Base-by-base conservation (phyloP, 768 basidiomycete genomes). In the Lactifluus pinguis region DNA sequence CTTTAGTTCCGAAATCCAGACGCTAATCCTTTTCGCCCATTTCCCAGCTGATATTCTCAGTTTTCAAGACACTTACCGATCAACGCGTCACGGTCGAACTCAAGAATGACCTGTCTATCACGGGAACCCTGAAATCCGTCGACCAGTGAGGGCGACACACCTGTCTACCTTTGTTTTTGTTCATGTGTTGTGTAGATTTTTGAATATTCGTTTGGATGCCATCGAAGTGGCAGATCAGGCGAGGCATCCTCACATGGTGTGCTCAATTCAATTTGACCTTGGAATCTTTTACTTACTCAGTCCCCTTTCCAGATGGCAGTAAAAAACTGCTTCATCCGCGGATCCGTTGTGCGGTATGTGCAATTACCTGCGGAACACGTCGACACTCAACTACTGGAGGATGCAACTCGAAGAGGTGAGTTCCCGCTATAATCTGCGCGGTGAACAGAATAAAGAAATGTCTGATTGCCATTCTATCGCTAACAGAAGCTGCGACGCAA, bases 11-110 rank as follows among this genome's bases (percentile, higher is more conserved):
- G 7, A 5, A 41, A 2, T 34, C 4, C 8, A 44, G 2, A 19
- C 30, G 7, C 13, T 14, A 25, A 11, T 8, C 6, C 14, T 19
- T 21, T 48, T 32, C 53, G 14, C 41, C 53, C 0, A 4, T 3
- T 11, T 7, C 8, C 34, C 41, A 90, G 93, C 86, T 95, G 68
- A 95, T 92, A 66, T 93, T 92, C 77, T 98, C 95, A 49, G 95
- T 98, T 30, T 98, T 99, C 86, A 98, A 98, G 76, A 98, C 97
- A 9, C 84, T 99, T 36, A 98, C 95, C 10, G 94, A 98, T 75
- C 95, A 98, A 71, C 84, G 87, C 69, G 95, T 98, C 68, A 93
- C 91, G 5, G 95, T 97, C 65, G 94, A 98, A 73, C 85, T 99
- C 69, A 99, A 99, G 78, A 99, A 99, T 76, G 97, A 98, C 74